These are phyloP conservation scores for Tylopilus subfusipes DNA, from an alignment of 768 basidiomycete species.

Conservation along the genomic window DNA sequence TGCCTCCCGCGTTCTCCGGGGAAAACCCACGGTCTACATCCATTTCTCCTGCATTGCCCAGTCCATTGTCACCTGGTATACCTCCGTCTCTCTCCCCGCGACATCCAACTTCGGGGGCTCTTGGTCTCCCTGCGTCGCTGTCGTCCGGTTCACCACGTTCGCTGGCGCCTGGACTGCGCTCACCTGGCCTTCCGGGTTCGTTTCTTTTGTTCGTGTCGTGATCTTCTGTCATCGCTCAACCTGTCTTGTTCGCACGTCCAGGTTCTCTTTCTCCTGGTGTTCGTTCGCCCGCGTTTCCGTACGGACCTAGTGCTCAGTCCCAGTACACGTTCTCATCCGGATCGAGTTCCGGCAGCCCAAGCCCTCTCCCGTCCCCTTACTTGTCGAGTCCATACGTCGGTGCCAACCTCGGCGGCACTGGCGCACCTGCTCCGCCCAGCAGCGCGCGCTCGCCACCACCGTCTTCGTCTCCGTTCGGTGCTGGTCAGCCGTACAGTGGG, in stretches of 20 bases:
- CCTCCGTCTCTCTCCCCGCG: conserved; percentile 7
- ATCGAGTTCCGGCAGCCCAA: conserved; percentile 10
- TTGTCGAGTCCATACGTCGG: background rate
- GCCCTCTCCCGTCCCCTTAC: background rate
- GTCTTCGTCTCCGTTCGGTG: conserved; percentile 1
- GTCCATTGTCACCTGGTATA: conserved; percentile 11
- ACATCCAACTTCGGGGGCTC: conserved; percentile 2
- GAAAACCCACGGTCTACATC: conserved; percentile 4
- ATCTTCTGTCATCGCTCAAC: conserved; percentile 6
- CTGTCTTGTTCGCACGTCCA: conserved; percentile 3
- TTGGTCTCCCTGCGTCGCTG: conserved; percentile 12
- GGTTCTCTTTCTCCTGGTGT: conserved; percentile 21
- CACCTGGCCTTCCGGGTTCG: conserved; percentile 26
- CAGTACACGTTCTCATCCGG: conserved; percentile 22
- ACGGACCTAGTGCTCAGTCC: background rate
- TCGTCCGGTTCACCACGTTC: conserved; percentile 19
- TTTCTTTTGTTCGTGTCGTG: conserved; percentile 7
- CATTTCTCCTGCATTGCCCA: conserved; percentile 11
- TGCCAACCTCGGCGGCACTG: background rate
- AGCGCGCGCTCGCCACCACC: conserved; percentile 6
- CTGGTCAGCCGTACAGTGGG: background rate
- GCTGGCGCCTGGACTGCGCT: conserved; percentile 19
- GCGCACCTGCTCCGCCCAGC: conserved; percentile 1
- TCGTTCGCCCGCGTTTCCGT: conserved; percentile 19
- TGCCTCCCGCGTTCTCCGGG: background rate